Evolutionary conservation across 345 rosid genomes (phyloP).

Genomic region (Boechera retrofracta): DNA sequence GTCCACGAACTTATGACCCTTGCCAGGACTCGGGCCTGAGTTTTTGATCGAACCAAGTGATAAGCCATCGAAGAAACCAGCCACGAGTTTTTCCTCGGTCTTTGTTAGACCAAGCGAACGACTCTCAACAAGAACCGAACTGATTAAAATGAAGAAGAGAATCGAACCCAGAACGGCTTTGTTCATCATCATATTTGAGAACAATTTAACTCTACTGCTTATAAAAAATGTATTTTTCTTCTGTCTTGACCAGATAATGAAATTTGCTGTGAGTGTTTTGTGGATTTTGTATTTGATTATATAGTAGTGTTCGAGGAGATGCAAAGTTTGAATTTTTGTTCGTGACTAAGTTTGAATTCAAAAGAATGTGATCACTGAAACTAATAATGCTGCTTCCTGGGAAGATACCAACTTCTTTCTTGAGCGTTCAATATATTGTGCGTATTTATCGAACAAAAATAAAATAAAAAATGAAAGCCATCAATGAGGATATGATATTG

Average conservation of each 20-base stretch:
- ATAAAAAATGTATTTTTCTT: background rate
- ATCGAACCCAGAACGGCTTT: conserved; percentile 33
- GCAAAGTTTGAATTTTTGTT: conserved; percentile 36
- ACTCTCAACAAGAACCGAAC: conserved; percentile 41
- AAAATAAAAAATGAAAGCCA: conserved; percentile 1
- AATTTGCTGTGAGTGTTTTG: conserved; percentile 15
- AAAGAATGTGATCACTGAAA: conserved; percentile 17
- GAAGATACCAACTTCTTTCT: conserved; percentile 17
- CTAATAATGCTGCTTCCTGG: conserved; percentile 28
- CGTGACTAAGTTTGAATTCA: conserved; percentile 26
- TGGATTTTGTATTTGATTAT: conserved; percentile 21
- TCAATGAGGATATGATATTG: conserved; percentile 16
- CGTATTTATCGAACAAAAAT: background rate
- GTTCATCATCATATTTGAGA: conserved; percentile 38
- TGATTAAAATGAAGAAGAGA: conserved; percentile 32
- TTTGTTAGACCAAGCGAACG: conserved; percentile 48
- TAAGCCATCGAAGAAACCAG: conserved; percentile 50
- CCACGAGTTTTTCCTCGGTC: conserved; percentile 24
- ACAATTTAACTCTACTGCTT: background rate
- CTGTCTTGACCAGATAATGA: background rate
- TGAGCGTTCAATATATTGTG: conserved; percentile 10
- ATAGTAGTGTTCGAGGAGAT: conserved; percentile 35
- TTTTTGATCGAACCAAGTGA: conserved; percentile 54
- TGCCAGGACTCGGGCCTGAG: conserved; percentile 60
- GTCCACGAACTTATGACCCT: conserved; percentile 49